phyloP scores from a whole-genome alignment of 768 basidiomycete genomes.

The Gymnopilus junonius region DNA sequence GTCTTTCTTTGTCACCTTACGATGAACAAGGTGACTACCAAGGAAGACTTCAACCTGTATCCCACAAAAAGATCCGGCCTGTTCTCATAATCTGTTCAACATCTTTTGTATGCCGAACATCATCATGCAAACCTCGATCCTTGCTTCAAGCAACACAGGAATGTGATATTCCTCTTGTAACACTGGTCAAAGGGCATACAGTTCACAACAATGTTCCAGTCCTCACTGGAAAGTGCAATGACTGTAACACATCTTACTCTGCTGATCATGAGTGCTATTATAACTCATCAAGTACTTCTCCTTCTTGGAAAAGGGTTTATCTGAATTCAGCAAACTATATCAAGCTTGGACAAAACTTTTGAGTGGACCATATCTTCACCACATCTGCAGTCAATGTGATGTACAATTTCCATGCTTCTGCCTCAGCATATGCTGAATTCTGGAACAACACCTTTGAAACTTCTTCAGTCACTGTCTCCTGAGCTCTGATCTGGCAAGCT shows the following conservation, averaged over 20 bases:
- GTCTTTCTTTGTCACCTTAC: neutral
- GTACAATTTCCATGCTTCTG: constrained; percentile 21
- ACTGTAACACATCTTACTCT: neutral
- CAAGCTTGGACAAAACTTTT: constrained; percentile 5
- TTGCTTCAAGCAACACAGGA: neutral
- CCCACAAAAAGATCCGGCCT: neutral
- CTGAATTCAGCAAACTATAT: neutral
- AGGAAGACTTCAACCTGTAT: neutral
- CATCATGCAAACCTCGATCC: neutral
- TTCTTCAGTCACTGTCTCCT: neutral
- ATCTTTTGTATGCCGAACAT: neutral
- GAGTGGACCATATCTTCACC: constrained; percentile 1
- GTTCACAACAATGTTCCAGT: neutral
- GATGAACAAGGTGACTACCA: too few species aligned
- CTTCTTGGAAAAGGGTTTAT: neutral
- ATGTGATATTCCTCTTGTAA: constrained; percentile 2
- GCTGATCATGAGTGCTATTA: neutral
- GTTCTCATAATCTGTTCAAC: neutral
- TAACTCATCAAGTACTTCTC: too few species aligned
- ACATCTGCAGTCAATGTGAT: constrained; percentile 14
- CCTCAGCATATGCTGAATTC: constrained; percentile 13
- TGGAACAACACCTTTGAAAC: constrained; percentile 12
- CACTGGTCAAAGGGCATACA: neutral
- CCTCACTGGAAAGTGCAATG: neutral
- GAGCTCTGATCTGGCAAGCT: constrained; percentile 3